phyloP scores from a whole-genome alignment of 495 filamentous ascomycete genomes.

The Hypomontagnella submonticulosa region DNA sequence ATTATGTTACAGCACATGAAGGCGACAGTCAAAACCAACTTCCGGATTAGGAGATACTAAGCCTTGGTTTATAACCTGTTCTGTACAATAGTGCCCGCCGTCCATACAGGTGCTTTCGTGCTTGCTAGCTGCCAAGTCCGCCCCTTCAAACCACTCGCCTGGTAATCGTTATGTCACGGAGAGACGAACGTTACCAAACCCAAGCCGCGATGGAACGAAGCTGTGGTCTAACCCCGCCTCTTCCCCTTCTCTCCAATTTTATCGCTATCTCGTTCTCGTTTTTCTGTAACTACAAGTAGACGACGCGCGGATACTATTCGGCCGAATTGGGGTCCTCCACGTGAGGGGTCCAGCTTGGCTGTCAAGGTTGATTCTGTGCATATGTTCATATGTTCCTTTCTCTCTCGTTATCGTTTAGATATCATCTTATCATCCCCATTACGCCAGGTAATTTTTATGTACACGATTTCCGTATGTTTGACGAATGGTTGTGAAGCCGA shows the following conservation, averaged over 20 bases:
- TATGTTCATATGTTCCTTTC: conserved; percentile 1
- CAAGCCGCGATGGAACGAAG: conserved; percentile 23
- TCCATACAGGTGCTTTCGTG: conserved; percentile 14
- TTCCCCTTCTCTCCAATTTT: neutral
- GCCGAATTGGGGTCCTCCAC: conserved; percentile 37
- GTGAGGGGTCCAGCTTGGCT: conserved; percentile 28
- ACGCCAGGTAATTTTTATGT: too few species aligned
- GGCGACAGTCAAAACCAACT: conserved; percentile 20
- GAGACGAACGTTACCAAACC: conserved; percentile 9
- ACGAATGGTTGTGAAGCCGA: conserved; percentile 15
- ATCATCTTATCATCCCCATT: too few species aligned
- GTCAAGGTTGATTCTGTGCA: conserved; percentile 29
- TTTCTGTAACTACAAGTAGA: neutral
- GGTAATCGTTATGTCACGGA: conserved; percentile 28
- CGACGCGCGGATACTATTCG: conserved; percentile 10
- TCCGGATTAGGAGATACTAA: conserved; percentile 33
- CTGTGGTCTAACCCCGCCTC: conserved; percentile 17
- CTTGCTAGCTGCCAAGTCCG: conserved; percentile 10
- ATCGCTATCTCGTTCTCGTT: conserved; percentile 9
- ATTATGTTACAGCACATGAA: conserved; percentile 32
- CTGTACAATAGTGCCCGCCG: conserved; percentile 30
- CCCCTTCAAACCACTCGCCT: conserved; percentile 30
- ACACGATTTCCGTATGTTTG: conserved; percentile 14
- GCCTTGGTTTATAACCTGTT: conserved; percentile 18
- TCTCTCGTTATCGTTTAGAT: conserved; percentile 22